Evolutionary conservation across 257 asterid species (phyloP), one percentile per base, ranked within the genome.

Genomic region (Hygrophila difformis): DNA sequence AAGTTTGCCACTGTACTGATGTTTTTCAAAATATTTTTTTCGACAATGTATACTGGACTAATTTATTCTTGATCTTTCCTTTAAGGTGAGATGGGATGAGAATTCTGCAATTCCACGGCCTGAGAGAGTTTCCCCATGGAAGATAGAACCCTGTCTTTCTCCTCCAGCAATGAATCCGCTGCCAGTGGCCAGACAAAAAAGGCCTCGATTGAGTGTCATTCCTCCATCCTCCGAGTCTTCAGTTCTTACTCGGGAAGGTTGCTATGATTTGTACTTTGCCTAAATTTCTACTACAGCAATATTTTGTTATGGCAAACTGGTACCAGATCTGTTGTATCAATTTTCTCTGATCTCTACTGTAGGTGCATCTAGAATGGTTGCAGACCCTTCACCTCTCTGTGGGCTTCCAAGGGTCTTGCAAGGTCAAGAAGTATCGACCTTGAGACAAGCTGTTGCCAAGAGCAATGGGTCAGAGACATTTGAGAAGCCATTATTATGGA

Each of bases 31-130:
- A 43, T 39, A 1, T n/a, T 15, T 17, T 31, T 52, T 56, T 9
- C n/a, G n/a, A n/a, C n/a, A n/a, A n/a, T n/a, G n/a, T n/a, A n/a
- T n/a, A n/a, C n/a, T n/a, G n/a, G 3, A 39, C 19, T 10, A 39
- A 10, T 39, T 39, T 8, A 3, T n/a, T 39, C 2, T 44, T 16
- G 20, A 18, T 51, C 58, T 52, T 22, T 55, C 9, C 15, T 33
- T 57, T 7, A 59, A 87, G 97, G 97, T 84, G 37, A 78, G 97
- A 12, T 88, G 97, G 97, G 97, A 88, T 61, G 97, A 88, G 73
- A 81, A 72, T 41, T 84, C 94, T 22, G 54, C 87, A 37, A 75
- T 79, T 60, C 69, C 89, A 57, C 82, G 97, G 41, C 97, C 97
- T 1, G 97, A 84, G 21, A 76, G 84, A 60, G 95, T 88, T 47